Conservation (phyloP, 1,284 basidiomycete species). For the Fomitopsis pinicola region DNA sequence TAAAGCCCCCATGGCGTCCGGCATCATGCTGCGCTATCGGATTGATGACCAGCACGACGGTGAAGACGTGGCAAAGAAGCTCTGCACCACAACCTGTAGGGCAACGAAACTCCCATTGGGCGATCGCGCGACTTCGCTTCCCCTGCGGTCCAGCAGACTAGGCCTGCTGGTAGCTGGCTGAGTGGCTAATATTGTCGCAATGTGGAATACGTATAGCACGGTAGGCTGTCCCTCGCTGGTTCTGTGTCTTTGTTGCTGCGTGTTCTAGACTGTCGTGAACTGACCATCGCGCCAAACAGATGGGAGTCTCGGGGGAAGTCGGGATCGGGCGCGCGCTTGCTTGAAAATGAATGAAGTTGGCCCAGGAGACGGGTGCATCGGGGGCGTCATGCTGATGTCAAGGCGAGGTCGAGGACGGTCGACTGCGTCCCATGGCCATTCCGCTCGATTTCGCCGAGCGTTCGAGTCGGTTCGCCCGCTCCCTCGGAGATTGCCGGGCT, state of each 20-base stretch:
- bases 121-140: background rate
- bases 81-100: background rate
- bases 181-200: too few relatives aligned
- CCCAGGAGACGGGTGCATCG: background rate
- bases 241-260: background rate
- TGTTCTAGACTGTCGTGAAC: background rate
- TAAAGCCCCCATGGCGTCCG: background rate
- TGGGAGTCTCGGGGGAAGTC: background rate
- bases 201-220: background rate
- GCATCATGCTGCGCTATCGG: slow-evolving; percentile 1
- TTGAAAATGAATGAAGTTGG: background rate
- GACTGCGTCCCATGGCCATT: slow-evolving; percentile 3
- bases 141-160: background rate
- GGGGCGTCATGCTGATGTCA: slow-evolving; percentile 17
- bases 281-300: background rate
- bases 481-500: slow-evolving; percentile 22
- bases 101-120: slow-evolving; percentile 3
- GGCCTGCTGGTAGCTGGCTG: background rate
- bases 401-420: slow-evolving; percentile 4
- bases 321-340: background rate
- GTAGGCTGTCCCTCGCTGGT: background rate
- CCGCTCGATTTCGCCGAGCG: slow-evolving; percentile 10
- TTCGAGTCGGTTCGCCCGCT: slow-evolving; percentile 12
- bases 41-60: slow-evolving; percentile 2
- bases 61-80: slow-evolving; percentile 1